Evolutionary conservation across 2,329 filamentous ascomycete genomes (phyloP), one percentile per base, ranked within the genome.

Genomic region (Sarocladium brachiariae): DNA sequence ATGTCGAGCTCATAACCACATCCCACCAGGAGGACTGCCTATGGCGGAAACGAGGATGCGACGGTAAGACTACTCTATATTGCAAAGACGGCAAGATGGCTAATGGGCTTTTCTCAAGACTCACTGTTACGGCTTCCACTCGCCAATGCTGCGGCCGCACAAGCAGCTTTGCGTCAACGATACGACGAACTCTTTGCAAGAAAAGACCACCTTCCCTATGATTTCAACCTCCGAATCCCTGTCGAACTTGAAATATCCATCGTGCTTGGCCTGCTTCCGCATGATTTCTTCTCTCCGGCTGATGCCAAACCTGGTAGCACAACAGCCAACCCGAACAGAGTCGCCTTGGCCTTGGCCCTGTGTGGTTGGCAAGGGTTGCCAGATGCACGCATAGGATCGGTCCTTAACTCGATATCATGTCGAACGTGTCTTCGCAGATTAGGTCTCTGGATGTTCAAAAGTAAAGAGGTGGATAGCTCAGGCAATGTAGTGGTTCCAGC

Each of bases 381-480:
- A 6, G 76, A 80, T 57, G 56, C 69, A 11, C 68, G 75, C 62
- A 68, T 82, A 59, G 66, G 83, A 62, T 67, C 81, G 1, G 80
- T 86, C 19, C 81, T 84, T 35, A 86, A 89, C 53, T 80, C 92
- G 14, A 84, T 87, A 5, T 83, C 83, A 4, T 99, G 93, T 65
- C 78, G 85, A 52, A 87, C 89, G 18, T 99, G 93, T 64, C 87
- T 95, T 61, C 83, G 93, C 53, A 83, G 91, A 1, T 74, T 97
- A 0, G 93, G 93, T 0, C 75, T 99, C 2, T 99, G 93, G 93
- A 86, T 99, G 73, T 97, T 95, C 65, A 86, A 83, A 61, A 84
- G 83, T 65, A 90, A 84, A 65, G 79, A 81, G 59, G 77, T 86
- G 25, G 76, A 80, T 52, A 70, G 72, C 1, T 66, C 70, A 14